A percentile compares a stretch with the other conserved stretches of the same genome.
These are phyloP conservation scores for Termitomyces sp. DNA, from an alignment of 768 basidiomycete genomes.

Conservation along the genomic window DNA sequence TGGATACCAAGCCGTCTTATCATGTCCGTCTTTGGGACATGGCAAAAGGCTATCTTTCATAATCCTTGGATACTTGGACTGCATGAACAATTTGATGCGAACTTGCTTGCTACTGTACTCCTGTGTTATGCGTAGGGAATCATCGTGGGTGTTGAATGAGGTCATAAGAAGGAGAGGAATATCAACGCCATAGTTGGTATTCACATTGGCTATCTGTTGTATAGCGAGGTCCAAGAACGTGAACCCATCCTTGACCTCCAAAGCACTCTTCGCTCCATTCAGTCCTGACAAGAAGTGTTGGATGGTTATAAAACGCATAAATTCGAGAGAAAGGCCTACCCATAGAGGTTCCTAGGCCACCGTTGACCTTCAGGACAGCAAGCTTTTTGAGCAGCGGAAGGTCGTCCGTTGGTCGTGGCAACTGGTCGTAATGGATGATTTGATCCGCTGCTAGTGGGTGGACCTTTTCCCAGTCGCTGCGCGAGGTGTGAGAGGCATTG, in stretches of 20 bases:
- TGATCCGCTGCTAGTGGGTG: constrained; percentile 47
- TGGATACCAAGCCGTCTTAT: constrained; percentile 85
- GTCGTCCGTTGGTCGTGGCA: constrained; percentile 46
- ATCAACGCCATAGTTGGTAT: constrained; percentile 65
- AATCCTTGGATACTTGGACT: constrained; percentile 83
- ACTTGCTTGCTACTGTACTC: constrained; percentile 84
- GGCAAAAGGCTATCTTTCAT: constrained; percentile 74
- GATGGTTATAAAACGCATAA: background rate
- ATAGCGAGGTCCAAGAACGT: constrained; percentile 85
- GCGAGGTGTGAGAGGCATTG: background rate
- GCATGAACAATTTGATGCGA: constrained; percentile 77
- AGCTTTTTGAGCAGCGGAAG: constrained; percentile 40
- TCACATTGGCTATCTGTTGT: constrained; percentile 84
- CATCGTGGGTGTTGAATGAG: constrained; percentile 89
- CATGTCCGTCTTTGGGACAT: constrained; percentile 60
- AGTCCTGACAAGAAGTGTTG: constrained; percentile 47
- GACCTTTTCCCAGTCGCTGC: constrained; percentile 17
- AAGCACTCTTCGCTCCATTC: constrained; percentile 74
- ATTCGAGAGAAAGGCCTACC: constrained; percentile 32
- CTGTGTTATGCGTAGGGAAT: constrained; percentile 81
- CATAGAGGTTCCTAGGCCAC: constrained; percentile 84
- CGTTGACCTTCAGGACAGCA: constrained; percentile 67
- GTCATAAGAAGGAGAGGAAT: constrained; percentile 91
- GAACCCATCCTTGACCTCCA: constrained; percentile 86
- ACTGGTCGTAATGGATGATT: constrained; percentile 62